Evolutionary conservation across 2,329 filamentous ascomycete genomes (phyloP), one percentile per base, ranked within the genome.

Genomic region (Aquanectria penicillioides): DNA sequence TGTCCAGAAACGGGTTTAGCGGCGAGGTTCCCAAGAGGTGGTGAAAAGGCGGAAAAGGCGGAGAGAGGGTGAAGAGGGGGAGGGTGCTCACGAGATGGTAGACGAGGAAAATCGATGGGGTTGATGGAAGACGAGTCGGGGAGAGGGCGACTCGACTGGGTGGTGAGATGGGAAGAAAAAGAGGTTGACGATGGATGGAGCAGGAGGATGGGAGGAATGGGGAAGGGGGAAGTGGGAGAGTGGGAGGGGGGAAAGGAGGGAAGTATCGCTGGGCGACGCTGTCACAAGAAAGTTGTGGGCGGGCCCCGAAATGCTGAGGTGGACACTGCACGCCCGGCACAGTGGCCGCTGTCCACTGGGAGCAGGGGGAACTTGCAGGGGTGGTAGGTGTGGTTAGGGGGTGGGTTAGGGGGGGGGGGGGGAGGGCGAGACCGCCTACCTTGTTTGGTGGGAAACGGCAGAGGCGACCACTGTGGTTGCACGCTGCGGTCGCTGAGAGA

Each of bases 281-380:
- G 70, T 71, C 68, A 70, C 68, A 70, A 67, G 70, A 71, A 71
- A 74, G 71, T 72, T 73, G 72, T 74, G 73, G 72, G 74, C 71
- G 68, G 70, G 70, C 70, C 70, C 68, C 71, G 67, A 70, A 65
- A 63, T 70, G 63, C 69, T 70, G 69, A 71, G 68, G 68, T 71
- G 67, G 69, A 69, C 68, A 69, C 65, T 66, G 41, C 47, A 37
- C 40, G 40, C 54, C 53, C 40, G 28, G 54, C 48, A 57, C 40
- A 50, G 47, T 47, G 54, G 54, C 54, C 54, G 40, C 54, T 51
- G 47, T 51, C 54, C 47, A 57, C 40, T 57, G 54, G 54, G 54
- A 52, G 54, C 54, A 57, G 47, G 54, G 53, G 54, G 36, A 46
- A 40, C 40, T 22, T 33, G 54, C 54, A 57, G 54, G 54, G 52